phyloP scores from a whole-genome alignment of 768 basidiomycete species.

The Mycena vitilis region DNA sequence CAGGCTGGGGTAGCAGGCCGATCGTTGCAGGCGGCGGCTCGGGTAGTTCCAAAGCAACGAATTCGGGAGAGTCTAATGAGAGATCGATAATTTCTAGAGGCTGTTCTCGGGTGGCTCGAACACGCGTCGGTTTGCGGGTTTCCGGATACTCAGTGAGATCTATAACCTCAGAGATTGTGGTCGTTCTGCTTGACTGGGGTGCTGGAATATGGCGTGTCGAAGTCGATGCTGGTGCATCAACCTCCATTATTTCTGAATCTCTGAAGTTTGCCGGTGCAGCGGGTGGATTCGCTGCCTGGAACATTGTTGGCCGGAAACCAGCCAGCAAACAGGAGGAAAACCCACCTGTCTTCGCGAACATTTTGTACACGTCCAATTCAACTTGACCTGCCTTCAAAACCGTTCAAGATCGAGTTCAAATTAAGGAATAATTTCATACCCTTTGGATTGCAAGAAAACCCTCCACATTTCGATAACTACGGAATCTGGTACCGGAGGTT shows the following conservation, averaged over 20 bases:
- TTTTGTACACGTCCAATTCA: constrained; percentile 19
- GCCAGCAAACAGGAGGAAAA: background rate
- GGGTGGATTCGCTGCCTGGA: constrained; percentile 1
- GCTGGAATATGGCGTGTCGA: constrained; percentile 1
- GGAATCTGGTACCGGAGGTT: constrained; percentile 10
- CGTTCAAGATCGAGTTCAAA: background rate
- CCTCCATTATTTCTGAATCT: background rate
- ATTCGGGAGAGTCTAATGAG: constrained; percentile 19
- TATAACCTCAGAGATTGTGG: constrained; percentile 7
- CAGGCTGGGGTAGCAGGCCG: background rate
- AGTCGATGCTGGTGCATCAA: background rate
- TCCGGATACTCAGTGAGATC: constrained; percentile 23
- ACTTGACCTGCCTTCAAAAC: background rate
- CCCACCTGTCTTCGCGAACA: constrained; percentile 23
- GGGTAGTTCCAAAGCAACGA: background rate
- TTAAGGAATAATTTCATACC: background rate
- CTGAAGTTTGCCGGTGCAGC: background rate
- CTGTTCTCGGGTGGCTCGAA: background rate
- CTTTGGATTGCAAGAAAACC: background rate
- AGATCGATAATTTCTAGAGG: constrained; percentile 16
- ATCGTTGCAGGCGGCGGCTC: background rate
- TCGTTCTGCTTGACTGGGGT: background rate
- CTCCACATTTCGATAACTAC: background rate
- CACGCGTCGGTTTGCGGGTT: constrained; percentile 5
- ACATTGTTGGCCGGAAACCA: no score